phyloP scores from a whole-genome alignment of 495 filamentous ascomycete genomes.

The Baudoinia panamericana region DNA sequence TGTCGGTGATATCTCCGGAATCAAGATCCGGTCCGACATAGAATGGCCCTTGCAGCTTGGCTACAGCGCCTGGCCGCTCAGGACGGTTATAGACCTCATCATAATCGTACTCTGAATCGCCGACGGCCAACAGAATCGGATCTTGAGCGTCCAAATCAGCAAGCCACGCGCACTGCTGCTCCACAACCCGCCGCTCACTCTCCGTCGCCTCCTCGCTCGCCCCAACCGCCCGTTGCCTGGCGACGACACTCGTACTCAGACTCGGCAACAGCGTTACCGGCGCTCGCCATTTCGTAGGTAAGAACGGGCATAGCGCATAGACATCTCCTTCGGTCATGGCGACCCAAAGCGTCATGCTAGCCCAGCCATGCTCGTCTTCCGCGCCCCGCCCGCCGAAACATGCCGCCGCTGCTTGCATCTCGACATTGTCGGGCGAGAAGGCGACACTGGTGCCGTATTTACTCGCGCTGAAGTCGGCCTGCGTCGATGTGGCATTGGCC shows the following conservation, averaged over 20 bases:
- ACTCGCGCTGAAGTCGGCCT: slow-evolving; percentile 63
- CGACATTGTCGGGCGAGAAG: slow-evolving; percentile 70
- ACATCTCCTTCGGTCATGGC: slow-evolving; percentile 80
- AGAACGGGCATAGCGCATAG: slow-evolving; percentile 77
- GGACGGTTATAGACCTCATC: slow-evolving; percentile 59
- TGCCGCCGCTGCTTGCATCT: slow-evolving; percentile 79
- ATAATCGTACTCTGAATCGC: slow-evolving; percentile 25
- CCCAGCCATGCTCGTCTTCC: slow-evolving; percentile 62
- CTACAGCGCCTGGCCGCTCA: slow-evolving; percentile 53
- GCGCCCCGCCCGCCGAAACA: slow-evolving; percentile 60
- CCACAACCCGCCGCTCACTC: slow-evolving; percentile 44
- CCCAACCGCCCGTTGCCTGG: slow-evolving; percentile 47
- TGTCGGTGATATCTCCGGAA: slow-evolving; percentile 54
- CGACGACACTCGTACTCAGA: slow-evolving; percentile 58
- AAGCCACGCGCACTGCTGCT: slow-evolving; percentile 71
- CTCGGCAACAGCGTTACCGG: slow-evolving; percentile 61
- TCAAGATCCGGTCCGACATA: slow-evolving; percentile 51
- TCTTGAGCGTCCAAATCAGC: slow-evolving; percentile 69
- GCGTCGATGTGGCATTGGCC: slow-evolving; percentile 58
- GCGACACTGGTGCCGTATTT: slow-evolving; percentile 57
- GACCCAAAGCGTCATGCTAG: slow-evolving; percentile 82
- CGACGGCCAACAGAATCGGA: slow-evolving; percentile 39
- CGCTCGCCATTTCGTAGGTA: slow-evolving; percentile 73
- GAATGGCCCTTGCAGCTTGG: slow-evolving; percentile 77
- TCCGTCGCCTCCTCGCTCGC: slow-evolving; percentile 42